Base-by-base conservation (phyloP, 768 basidiomycete genomes). In the Pisolithus orientalis region DNA sequence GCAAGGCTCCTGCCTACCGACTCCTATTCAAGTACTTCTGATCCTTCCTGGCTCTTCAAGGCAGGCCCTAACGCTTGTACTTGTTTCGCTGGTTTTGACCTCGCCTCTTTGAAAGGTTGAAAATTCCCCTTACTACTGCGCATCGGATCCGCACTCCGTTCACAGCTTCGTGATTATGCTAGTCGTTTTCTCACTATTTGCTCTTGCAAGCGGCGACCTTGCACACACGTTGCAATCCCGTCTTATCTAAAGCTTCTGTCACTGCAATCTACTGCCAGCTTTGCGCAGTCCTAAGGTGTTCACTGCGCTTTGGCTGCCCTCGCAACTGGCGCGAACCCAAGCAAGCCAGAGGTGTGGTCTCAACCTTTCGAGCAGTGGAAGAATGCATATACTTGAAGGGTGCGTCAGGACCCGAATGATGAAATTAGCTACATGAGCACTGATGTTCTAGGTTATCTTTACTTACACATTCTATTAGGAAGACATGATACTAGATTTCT, bases 151-250 rank as follows among this genome's bases (percentile, higher is more conserved):
- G 54, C 34, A 7, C 9, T n/a, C 44, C 42, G 14, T 55, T 55
- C 39, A 25, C 39, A 32, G 27, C 43, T 24, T 44, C 24, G 6
- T 32, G 38, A 1, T 13, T 44, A 34, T 6, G 42, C 10, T 51
- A 39, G 28, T 32, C 32, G 7, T 39, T 44, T 10, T 37, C 11
- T n/a, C 39, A 55, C 9, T 17, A 25, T 6, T 25, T 50, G 7
- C 11, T 52, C 8, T 52, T 55, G 28, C 45, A 55, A 37, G 25
- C 34, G 9, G 45, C 31, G 5, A 25, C 39, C 6, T 13, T 47
- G 29, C 52, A 55, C 34, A 37, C 47, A 25, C 34, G 46, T 17
- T 55, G 39, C 27, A 52, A 52, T 28, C 54, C 54, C 27, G 40
- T 38, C 4, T 25, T 32, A 6, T 47, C 54, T 25, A 38, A 39